These are phyloP conservation scores for Mycena alexandri DNA, from an alignment of 768 basidiomycete species.

Conservation along the genomic window DNA sequence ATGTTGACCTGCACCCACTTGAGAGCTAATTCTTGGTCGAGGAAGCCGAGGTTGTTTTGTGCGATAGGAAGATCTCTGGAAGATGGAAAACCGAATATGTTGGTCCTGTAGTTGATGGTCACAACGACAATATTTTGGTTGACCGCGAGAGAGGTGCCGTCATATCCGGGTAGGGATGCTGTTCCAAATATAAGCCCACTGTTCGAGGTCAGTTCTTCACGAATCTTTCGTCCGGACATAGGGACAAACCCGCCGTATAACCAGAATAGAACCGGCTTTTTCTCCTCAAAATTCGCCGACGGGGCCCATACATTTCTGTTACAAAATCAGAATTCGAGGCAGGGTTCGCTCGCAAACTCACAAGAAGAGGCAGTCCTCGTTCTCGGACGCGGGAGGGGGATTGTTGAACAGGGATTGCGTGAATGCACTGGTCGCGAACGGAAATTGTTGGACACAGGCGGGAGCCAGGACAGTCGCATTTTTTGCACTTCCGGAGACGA, in stretches of 20 bases:
- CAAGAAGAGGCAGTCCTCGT: slow-evolving; percentile 30
- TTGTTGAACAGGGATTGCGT: slow-evolving; percentile 19
- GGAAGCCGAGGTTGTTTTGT: slow-evolving; percentile 27
- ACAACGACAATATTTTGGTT: slow-evolving; percentile 28
- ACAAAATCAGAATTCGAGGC: background rate
- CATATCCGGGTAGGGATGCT: slow-evolving; percentile 9
- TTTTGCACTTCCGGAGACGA: background rate
- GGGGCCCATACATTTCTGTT: slow-evolving; percentile 26
- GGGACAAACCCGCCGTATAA: slow-evolving; percentile 25
- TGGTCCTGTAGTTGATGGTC: slow-evolving; percentile 27
- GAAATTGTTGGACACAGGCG: slow-evolving; percentile 20
- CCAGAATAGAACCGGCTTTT: slow-evolving; percentile 25
- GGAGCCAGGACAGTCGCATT: slow-evolving; percentile 16
- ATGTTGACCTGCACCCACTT: slow-evolving; percentile 17
- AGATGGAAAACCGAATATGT: slow-evolving; percentile 27
- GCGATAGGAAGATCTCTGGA: slow-evolving; percentile 15
- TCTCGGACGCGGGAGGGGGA: slow-evolving; percentile 19
- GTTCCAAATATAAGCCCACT: slow-evolving; percentile 18
- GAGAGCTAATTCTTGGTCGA: slow-evolving; percentile 25
- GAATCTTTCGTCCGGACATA: background rate
- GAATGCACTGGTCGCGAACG: slow-evolving; percentile 5
- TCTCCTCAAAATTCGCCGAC: background rate
- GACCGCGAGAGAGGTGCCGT: slow-evolving; percentile 19
- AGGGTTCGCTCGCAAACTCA: background rate
- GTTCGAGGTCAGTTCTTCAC: background rate